Base-by-base conservation (phyloP, 2,329 filamentous ascomycete species). In the Esteya vermicola region DNA sequence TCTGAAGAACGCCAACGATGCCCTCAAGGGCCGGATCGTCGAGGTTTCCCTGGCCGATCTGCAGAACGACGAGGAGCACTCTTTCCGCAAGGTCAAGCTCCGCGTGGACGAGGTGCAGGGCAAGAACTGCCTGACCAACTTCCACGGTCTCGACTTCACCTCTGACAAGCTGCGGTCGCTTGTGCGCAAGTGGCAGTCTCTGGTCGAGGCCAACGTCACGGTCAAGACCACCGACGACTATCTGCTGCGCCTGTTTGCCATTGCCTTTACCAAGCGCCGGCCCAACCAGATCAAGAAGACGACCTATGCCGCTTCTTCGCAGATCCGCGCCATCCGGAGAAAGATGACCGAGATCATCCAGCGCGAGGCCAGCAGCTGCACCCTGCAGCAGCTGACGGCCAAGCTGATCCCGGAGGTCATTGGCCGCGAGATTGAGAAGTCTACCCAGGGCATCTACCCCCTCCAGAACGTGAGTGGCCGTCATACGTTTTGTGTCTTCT, bases 281-380 rank as follows among this genome's bases (percentile, higher is more conserved):
- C 86, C 85, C 57, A 98, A 96, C 77, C 91, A 98, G 78, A 89
- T 98, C 76, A 94, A 94, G 84, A 98, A 96, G 84, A 98, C 91
- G 59, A 98, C 91, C 63, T 98, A 98, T 63, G 91, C 91, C 55
- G 81, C 81, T 52, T 86, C 85, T 51, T 96, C 91, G 51, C 91
- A 98, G 72, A 96, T 96, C 67, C 83, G 89, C 54, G 81, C 83
- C 55, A 98, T 98, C 67, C 84, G 91, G 68, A 91, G 88, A 78
- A 96, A 98, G 85, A 98, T 98, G 91, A 83, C 78, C 51, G 91
- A 98, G 70, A 96, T 98, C 69, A 96, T 98, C 68, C 78, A 84
- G 68, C 83, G 88, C 57, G 91, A 98, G 75, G 91, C 91, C 49
- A 76, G 83, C 55, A 85, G 75, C 72, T 93, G 86, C 79, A 93